Evolutionary conservation across 805 yeast genomes (phyloP).

Genomic region (Ogataea degrootiae): DNA sequence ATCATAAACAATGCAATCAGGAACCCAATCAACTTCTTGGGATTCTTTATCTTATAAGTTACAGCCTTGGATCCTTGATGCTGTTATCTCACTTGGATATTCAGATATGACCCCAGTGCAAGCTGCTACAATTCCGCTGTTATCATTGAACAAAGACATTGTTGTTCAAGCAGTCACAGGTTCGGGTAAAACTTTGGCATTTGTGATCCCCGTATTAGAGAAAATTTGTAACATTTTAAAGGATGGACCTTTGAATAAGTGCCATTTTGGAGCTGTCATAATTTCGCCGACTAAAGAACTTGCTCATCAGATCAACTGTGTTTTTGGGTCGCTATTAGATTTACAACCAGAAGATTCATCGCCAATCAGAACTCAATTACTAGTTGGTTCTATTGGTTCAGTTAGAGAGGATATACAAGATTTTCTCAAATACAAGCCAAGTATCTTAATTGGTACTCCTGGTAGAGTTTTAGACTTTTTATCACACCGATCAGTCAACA

Average conservation of each 20-base stretch:
- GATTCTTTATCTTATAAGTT: conserved; percentile 45
- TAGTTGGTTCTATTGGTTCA: conserved; percentile 60
- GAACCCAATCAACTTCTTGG: conserved; percentile 56
- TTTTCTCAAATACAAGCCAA: conserved; percentile 55
- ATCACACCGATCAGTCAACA: conserved; percentile 50
- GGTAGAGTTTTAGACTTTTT: conserved; percentile 81
- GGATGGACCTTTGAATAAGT: conserved; percentile 37
- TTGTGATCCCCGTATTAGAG: conserved; percentile 76
- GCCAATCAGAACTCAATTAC: conserved; percentile 48
- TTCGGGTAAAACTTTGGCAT: conserved; percentile 95
- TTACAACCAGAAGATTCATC: conserved; percentile 45
- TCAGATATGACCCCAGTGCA: conserved; percentile 93
- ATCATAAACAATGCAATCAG: conserved; percentile 5
- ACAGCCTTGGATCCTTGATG: conserved; percentile 68
- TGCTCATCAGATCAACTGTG: conserved; percentile 67
- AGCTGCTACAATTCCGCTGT: conserved; percentile 86
- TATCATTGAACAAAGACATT: conserved; percentile 83
- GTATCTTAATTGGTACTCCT: conserved; percentile 85
- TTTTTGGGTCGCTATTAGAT: conserved; percentile 54
- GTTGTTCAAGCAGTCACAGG: conserved; percentile 98
- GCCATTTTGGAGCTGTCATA: conserved; percentile 67
- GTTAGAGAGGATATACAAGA: conserved; percentile 67
- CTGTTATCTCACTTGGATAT: conserved; percentile 71
- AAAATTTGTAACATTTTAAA: conserved; percentile 37
- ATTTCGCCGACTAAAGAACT: conserved; percentile 66